Conservation (phyloP, 768 basidiomycete species). For the Lentinula lateritia region DNA sequence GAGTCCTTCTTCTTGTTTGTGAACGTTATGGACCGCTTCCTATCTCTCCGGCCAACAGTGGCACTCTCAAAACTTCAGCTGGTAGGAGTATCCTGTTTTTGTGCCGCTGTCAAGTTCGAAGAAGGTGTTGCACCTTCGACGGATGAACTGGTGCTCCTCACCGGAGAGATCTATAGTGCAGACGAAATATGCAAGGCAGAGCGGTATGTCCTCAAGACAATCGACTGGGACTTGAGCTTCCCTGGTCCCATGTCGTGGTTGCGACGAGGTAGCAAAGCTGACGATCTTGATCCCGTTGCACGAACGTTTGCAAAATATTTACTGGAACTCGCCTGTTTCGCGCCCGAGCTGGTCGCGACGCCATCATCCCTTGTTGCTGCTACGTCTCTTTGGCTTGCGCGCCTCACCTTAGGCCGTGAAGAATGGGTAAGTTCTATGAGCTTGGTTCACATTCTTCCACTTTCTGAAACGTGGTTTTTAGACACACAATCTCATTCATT, state of each 20-base stretch:
- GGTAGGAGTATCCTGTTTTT: constrained; percentile 90
- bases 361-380: constrained; percentile 87
- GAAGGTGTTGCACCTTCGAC: constrained; percentile 92
- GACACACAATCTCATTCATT: constrained; percentile 89
- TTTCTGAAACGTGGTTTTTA: constrained; percentile 6
- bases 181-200: constrained; percentile 65
- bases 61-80: constrained; percentile 93
- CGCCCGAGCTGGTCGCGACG: constrained; percentile 77
- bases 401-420: constrained; percentile 73
- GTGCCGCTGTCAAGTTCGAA: constrained; percentile 93
- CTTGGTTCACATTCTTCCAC: neutral
- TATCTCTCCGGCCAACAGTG: constrained; percentile 67
- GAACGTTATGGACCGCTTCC: constrained; percentile 88
- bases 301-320: constrained; percentile 93
- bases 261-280: constrained; percentile 90
- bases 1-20: constrained; percentile 94
- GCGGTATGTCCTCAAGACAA: constrained; percentile 86
- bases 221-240: constrained; percentile 90
- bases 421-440: constrained; percentile 71
- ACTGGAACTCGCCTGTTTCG: constrained; percentile 85
- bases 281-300: constrained; percentile 89
- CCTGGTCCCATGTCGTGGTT: constrained; percentile 95
- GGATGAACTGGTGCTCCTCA: constrained; percentile 81
- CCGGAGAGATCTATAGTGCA: constrained; percentile 84
- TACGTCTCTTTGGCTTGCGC: constrained; percentile 84